Conservation (phyloP, 176 grass and related monocot species). For the Metroxylon sagu region DNA sequence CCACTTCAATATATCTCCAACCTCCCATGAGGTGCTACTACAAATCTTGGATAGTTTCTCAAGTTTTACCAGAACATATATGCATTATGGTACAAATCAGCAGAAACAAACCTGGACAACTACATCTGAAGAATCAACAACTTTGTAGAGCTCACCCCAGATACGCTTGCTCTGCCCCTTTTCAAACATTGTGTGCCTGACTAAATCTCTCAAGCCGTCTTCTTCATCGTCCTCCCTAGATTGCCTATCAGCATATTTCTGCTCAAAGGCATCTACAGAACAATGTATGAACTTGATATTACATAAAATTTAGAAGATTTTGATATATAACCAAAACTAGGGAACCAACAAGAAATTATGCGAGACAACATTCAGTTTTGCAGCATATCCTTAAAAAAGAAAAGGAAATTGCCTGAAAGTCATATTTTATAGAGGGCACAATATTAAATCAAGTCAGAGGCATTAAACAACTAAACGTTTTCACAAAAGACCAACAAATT, state of each 20-base stretch:
- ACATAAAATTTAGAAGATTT: too few species aligned
- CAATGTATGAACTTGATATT: background rate
- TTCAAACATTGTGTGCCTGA: conserved; percentile 96
- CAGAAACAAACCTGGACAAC: conserved; percentile 56
- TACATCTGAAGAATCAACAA: conserved; percentile 91
- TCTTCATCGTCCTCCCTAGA: conserved; percentile 57
- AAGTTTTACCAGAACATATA: background rate
- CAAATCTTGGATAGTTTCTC: too few species aligned
- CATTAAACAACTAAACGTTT: background rate
- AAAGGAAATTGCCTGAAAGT: too few species aligned
- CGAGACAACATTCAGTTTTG: too few species aligned
- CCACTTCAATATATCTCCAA: too few species aligned
- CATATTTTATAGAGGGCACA: too few species aligned
- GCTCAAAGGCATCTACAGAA: conserved; percentile 56
- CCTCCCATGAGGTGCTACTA: too few species aligned
- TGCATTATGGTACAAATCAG: background rate
- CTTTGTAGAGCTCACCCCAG: conserved; percentile 99
- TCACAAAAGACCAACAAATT: background rate
- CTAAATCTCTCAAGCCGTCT: conserved; percentile 87
- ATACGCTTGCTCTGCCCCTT: conserved; percentile 96
- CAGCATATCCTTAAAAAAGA: too few species aligned
- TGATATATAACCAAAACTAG: too few species aligned
- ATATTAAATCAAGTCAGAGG: too few species aligned
- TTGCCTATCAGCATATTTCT: conserved; percentile 52
- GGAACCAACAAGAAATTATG: background rate